These are phyloP conservation scores for Aspergillus sparsus DNA, from an alignment of 495 filamentous ascomycete genomes.

Conservation along the genomic window DNA sequence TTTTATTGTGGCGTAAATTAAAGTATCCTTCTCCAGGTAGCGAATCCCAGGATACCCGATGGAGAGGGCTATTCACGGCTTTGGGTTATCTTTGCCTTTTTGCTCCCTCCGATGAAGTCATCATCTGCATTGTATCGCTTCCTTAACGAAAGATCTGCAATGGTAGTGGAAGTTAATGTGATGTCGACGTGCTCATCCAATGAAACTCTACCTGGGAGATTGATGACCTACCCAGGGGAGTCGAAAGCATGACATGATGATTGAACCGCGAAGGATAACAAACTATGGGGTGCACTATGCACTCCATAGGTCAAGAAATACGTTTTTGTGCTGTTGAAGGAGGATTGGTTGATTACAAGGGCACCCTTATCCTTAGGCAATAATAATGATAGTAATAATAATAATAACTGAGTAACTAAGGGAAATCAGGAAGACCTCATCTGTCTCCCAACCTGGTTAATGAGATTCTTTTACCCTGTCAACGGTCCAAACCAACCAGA, in stretches of 20 bases:
- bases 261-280: background rate
- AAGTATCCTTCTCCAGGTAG: background rate
- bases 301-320: too few species aligned
- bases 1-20: background rate
- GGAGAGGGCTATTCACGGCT: background rate
- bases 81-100: background rate
- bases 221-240: background rate
- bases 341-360: too few species aligned
- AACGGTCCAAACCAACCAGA: background rate
- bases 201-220: background rate
- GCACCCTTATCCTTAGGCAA: too few species aligned
- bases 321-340: too few species aligned
- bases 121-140: constrained; percentile 9
- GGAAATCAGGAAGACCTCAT: too few species aligned
- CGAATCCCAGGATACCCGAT: background rate
- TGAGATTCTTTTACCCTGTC: background rate
- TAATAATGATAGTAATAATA: background rate
- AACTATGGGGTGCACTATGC: too few species aligned
- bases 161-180: constrained; percentile 7
- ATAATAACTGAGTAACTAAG: background rate
- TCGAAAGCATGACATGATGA: background rate
- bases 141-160: constrained; percentile 17
- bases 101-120: constrained; percentile 15
- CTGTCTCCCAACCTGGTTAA: background rate
- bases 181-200: constrained; percentile 7